Evolutionary conservation across 2,329 filamentous ascomycete species (phyloP), one percentile per base, ranked within the genome.

Genomic region (Hirsutella minnesotensis): DNA sequence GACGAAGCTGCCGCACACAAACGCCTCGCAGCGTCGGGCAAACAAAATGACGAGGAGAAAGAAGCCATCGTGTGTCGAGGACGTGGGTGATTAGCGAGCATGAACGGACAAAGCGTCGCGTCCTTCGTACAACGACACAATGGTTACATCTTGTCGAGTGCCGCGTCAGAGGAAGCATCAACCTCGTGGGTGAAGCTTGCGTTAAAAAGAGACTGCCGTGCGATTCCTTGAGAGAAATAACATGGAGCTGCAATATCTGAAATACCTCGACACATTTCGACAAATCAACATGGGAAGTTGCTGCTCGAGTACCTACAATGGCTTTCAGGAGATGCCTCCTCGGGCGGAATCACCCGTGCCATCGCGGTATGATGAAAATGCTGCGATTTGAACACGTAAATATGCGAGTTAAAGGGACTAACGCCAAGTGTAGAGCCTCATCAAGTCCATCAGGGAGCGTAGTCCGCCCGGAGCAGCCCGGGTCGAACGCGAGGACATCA

Each of bases 251-350:
- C n/a, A n/a, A n/a, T n/a, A n/a, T n/a, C n/a, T n/a, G n/a, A n/a
- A n/a, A n/a, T n/a, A n/a, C n/a, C 8, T n/a, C 20, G 22, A n/a
- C 33, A 8, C 33, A 27, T 35, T n/a, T 9, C 7, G n/a, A n/a
- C 5, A 13, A 5, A 4, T 35, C 29, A 39, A 18, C 19, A 43
- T 43, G 41, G 41, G 41, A 27, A 38, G 46, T 10, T 47, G 47
- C 13, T 38, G 42, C 12, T 40, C 19, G 29, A 45, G 47, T 33
- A 40, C 33, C 16, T 34, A 39, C 1, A 47, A 44, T 40, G 45
- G 43, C 18, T 44, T 45, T 37, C 48, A 46, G 35, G 44, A 44
- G n/a, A 44, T 48, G 43, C 31, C 36, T 15, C 43, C 46, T 9
- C 46, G 42, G 5, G 41, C 39, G 40, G 41, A 18, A 13, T 15